Evolutionary conservation across 371 early-diverging fungal species (phyloP).

Genomic region (Batkoa obscura): DNA sequence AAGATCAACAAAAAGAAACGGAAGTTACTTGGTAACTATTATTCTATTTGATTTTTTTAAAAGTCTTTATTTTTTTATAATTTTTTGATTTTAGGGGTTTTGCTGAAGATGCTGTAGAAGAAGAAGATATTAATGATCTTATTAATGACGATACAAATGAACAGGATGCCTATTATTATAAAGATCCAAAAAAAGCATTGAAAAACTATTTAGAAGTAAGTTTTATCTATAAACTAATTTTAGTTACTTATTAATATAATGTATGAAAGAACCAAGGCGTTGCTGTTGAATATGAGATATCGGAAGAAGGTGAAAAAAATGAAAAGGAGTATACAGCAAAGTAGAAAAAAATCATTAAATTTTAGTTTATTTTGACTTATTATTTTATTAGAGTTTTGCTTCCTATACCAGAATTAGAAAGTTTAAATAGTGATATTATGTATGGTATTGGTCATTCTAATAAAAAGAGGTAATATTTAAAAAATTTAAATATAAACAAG

Average conservation of each 20-base stretch:
- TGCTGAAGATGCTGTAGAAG: neutral
- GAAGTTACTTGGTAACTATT: neutral
- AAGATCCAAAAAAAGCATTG: constrained; percentile 4
- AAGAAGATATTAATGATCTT: neutral
- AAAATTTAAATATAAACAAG: neutral
- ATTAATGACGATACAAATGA: neutral
- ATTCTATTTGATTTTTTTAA: neutral
- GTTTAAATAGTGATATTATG: neutral
- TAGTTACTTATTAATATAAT: neutral
- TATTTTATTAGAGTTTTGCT: neutral
- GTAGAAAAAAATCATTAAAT: too few species aligned
- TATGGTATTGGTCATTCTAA: neutral
- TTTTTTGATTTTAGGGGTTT: neutral
- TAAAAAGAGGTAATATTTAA: neutral
- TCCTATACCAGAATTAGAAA: neutral
- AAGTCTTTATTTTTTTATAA: neutral
- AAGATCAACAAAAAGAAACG: too few species aligned
- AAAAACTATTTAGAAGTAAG: neutral
- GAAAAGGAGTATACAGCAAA: neutral
- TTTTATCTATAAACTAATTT: neutral
- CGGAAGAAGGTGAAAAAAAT: neutral
- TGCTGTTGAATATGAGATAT: neutral
- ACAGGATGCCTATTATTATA: neutral
- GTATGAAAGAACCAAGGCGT: neutral
- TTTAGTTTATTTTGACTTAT: too few species aligned